Percentiles rank a stretch among this genome's conserved stretches.
phyloP scores from a whole-genome alignment of 768 basidiomycete genomes.

The Amanita rimosa region DNA sequence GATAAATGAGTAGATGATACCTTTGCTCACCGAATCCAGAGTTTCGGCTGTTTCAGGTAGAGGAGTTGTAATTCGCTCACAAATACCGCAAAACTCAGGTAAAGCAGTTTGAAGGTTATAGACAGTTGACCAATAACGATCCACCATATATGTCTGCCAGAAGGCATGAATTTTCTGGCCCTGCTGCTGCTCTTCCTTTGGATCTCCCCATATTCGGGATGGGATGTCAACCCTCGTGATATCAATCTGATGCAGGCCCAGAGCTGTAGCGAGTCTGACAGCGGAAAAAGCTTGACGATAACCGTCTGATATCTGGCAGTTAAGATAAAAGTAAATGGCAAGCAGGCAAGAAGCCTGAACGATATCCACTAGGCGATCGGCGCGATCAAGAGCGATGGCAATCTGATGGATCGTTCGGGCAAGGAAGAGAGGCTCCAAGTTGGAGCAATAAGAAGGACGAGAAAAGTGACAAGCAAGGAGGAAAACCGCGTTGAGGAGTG shows the following conservation, averaged over 20 bases:
- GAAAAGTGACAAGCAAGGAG: constrained; percentile 49
- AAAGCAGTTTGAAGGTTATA: constrained; percentile 42
- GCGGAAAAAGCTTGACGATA: constrained; percentile 51
- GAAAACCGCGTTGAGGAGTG: constrained; percentile 50
- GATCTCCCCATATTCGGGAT: constrained; percentile 11
- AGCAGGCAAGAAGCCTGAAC: constrained; percentile 52
- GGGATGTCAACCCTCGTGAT: not conserved
- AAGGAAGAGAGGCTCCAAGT: constrained; percentile 37
- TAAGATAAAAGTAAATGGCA: constrained; percentile 48
- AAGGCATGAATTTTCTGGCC: constrained; percentile 40
- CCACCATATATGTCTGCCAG: constrained; percentile 56
- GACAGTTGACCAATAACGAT: constrained; percentile 47
- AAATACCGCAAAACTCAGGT: constrained; percentile 36
- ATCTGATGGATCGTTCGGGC: constrained; percentile 38
- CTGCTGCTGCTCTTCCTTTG: constrained; percentile 27
- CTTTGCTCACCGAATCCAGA: not conserved
- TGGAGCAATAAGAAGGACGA: constrained; percentile 25
- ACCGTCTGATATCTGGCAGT: constrained; percentile 44
- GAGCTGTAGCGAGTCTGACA: constrained; percentile 47
- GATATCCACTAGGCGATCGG: constrained; percentile 45
- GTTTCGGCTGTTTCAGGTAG: constrained; percentile 20
- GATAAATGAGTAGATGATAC: not conserved
- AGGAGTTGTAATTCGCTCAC: constrained; percentile 39
- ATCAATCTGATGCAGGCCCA: constrained; percentile 44
- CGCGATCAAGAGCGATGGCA: constrained; percentile 38